These are phyloP conservation scores for Aphanomyces cochlioides DNA, from an alignment of 352 stramenopile species.

Conservation along the genomic window DNA sequence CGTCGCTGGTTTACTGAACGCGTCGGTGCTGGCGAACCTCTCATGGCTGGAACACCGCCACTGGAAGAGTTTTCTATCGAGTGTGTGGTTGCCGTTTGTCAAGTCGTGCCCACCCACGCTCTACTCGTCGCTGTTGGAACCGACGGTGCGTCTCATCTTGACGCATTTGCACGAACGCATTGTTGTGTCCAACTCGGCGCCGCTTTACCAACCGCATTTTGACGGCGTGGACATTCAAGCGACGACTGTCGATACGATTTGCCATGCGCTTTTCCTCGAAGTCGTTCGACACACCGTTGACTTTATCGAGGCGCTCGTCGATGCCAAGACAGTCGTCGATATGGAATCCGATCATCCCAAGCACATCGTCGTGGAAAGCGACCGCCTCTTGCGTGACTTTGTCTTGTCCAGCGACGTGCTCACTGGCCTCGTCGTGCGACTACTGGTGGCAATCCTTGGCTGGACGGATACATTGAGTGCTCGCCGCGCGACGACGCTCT, in stretches of 20 bases:
- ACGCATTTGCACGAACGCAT: slow-evolving; percentile 58
- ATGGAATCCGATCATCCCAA: slow-evolving; percentile 69
- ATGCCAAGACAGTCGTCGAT: slow-evolving; percentile 70
- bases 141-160: slow-evolving; percentile 51
- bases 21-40: slow-evolving; percentile 60
- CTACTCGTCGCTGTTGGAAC: slow-evolving; percentile 58
- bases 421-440: slow-evolving; percentile 45
- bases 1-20: slow-evolving; percentile 44
- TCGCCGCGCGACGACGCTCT: slow-evolving; percentile 51
- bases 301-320: slow-evolving; percentile 64
- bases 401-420: slow-evolving; percentile 50
- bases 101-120: slow-evolving; percentile 60
- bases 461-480: slow-evolving; percentile 76
- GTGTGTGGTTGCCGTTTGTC: slow-evolving; percentile 65
- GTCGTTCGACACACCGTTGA: slow-evolving; percentile 63
- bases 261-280: slow-evolving; percentile 58
- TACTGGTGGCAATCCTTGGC: slow-evolving; percentile 57
- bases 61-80: slow-evolving; percentile 61
- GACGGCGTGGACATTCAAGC: slow-evolving; percentile 26
- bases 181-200: slow-evolving; percentile 20
- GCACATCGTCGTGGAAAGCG: slow-evolving; percentile 59
- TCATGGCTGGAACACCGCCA: slow-evolving; percentile 70
- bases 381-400: slow-evolving; percentile 58
- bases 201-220: slow-evolving; percentile 4
- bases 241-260: slow-evolving; percentile 42